These are phyloP conservation scores for Kazachstania taianensis DNA, from an alignment of 805 yeast species.

Conservation along the genomic window DNA sequence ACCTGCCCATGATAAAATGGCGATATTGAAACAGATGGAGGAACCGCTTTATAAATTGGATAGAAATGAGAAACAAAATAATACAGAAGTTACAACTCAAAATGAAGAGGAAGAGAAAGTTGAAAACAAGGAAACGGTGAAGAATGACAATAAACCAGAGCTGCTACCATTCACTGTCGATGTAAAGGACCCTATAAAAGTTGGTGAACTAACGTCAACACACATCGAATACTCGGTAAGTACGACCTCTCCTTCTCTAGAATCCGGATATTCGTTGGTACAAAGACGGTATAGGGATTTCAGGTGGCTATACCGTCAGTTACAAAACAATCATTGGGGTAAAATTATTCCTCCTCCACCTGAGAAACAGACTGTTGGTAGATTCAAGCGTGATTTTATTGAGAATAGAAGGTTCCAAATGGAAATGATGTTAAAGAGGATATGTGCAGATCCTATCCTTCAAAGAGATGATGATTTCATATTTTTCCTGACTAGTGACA, in stretches of 20 bases:
- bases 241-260: slow-evolving; percentile 38
- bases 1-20: slow-evolving; percentile 2
- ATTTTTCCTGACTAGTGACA: slow-evolving; percentile 65
- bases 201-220: slow-evolving; percentile 81
- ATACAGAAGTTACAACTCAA: background rate
- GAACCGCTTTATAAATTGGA: slow-evolving; percentile 19
- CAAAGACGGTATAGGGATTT: slow-evolving; percentile 86
- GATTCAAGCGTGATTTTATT: slow-evolving; percentile 82
- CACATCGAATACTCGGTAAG: slow-evolving; percentile 80
- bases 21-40: slow-evolving; percentile 16
- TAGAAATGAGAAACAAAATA: slow-evolving; percentile 9
- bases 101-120: slow-evolving; percentile 4
- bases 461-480: slow-evolving; percentile 67
- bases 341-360: slow-evolving; percentile 91
- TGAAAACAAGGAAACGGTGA: slow-evolving; percentile 5
- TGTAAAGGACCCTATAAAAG: slow-evolving; percentile 85
- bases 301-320: slow-evolving; percentile 85
- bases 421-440: slow-evolving; percentile 74
- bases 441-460: slow-evolving; percentile 45
- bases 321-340: slow-evolving; percentile 83
- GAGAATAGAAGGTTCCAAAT: slow-evolving; percentile 77
- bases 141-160: slow-evolving; percentile 2
- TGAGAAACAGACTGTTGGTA: slow-evolving; percentile 84
- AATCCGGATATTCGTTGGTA: slow-evolving; percentile 43
- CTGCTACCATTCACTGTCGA: slow-evolving; percentile 40